Conservation (phyloP, 75 land plant genomes). For the Isoetes taiwanensis region DNA sequence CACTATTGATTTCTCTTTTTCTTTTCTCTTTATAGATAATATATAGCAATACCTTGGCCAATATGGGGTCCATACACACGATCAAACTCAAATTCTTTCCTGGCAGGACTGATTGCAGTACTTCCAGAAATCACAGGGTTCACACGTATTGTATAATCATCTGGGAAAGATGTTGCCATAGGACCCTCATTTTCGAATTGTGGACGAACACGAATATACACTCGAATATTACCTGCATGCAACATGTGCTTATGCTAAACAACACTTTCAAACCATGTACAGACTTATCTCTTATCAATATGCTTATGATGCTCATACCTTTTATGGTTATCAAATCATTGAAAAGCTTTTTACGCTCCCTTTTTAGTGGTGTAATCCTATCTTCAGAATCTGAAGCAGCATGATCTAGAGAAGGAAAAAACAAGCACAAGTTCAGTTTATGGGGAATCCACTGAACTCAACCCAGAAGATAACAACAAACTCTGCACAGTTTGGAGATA, state of each 20-base stretch:
- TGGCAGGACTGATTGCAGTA: constrained; percentile 39
- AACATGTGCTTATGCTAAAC: background rate
- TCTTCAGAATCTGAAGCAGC: constrained; percentile 70
- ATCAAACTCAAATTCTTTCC: constrained; percentile 95
- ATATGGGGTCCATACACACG: constrained; percentile 97
- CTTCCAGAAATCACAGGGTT: constrained; percentile 36
- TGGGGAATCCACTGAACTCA: no score
- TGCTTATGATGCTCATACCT: constrained; percentile 27
- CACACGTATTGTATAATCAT: constrained; percentile 68
- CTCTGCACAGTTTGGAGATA: no score
- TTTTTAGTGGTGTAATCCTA: constrained; percentile 49
- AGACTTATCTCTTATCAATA: background rate
- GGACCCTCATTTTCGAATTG: constrained; percentile 90
- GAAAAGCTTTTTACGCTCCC: constrained; percentile 77
- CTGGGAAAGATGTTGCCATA: constrained; percentile 66
- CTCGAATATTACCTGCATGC: constrained; percentile 75
- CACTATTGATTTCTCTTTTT: no score
- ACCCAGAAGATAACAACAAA: no score
- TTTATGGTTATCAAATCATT: constrained; percentile 78
- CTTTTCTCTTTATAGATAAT: background rate
- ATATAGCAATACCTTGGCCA: constrained; percentile 55
- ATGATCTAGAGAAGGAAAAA: no score
- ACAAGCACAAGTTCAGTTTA: no score
- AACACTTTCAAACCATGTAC: background rate
- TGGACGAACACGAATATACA: constrained; percentile 82